phyloP scores from a whole-genome alignment of 148 eudicot genomes.

The Silene uniflora region DNA sequence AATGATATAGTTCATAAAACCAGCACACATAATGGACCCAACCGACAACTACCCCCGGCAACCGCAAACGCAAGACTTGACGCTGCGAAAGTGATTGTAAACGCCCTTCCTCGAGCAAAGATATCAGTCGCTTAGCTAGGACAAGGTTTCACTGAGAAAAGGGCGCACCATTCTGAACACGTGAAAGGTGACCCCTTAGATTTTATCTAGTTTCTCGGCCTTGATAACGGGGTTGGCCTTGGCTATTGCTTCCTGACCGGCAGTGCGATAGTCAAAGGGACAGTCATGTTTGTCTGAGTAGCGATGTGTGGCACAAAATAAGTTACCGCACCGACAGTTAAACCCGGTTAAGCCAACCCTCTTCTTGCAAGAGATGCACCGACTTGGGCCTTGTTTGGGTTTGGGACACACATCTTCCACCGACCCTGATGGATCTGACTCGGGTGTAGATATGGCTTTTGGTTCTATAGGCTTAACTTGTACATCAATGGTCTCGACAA shows the following conservation, averaged over 20 bases:
- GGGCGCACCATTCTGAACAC: conserved; percentile 20
- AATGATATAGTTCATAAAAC: conserved; percentile 25
- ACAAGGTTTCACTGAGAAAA: conserved; percentile 24
- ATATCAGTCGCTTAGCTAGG: conserved; percentile 19
- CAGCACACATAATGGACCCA: conserved; percentile 24
- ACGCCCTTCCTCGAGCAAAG: conserved; percentile 22
- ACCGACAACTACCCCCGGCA: conserved; percentile 22
- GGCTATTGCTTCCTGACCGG: conserved; percentile 57
- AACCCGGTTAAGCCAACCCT: conserved; percentile 71
- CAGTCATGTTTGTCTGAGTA: conserved; percentile 71
- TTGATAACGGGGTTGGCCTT: conserved; percentile 59
- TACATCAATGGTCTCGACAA: conserved; percentile 21
- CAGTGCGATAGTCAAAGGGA: conserved; percentile 53
- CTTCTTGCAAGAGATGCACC: conserved; percentile 59
- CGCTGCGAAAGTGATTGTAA: conserved; percentile 24
- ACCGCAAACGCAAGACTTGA: conserved; percentile 31
- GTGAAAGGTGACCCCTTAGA: conserved; percentile 25
- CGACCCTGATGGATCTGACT: conserved; percentile 25
- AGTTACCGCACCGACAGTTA: conserved; percentile 55
- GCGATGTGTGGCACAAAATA: conserved; percentile 63
- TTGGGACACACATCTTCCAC: conserved; percentile 28
- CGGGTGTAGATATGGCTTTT: conserved; percentile 25
- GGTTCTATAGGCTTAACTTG: conserved; percentile 31
- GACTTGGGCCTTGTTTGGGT: conserved; percentile 47
- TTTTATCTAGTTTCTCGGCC: conserved; percentile 50